Evolutionary conservation across 768 basidiomycete genomes (phyloP), one percentile per base, ranked within the genome.

Genomic region (Suillus hirtellus): DNA sequence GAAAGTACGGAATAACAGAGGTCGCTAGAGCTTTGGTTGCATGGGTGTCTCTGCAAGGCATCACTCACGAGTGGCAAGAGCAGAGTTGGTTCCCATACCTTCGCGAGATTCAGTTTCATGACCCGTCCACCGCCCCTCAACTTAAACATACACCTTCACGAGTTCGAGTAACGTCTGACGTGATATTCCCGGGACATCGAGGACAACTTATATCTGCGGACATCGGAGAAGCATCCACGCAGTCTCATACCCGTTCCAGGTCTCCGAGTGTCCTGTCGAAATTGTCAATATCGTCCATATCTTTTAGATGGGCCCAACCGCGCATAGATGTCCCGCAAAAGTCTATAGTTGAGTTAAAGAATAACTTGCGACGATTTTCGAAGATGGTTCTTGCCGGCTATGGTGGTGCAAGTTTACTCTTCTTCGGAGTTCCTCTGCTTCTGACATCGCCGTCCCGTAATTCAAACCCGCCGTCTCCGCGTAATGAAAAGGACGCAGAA

Each of bases 311-410:
- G 69, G 75, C 50, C 46, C 73, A 75, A 12, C 19, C 15, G 0
- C 67, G 60, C n/a, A 60, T 65, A n/a, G 74, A 71, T 40, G 66
- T 68, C n/a, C 68, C 38, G 44, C 68, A 64, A 15, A 75, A 66
- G 62, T 68, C 74, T 75, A 82, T 64, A 65, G 73, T 78, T 1
- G 86, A 89, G 55, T 78, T 92, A 62, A 89, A 89, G 70, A 72
- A 81, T 21, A 90, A 89, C 12, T 75, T 94, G n/a, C 84, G 91
- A 31, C 83, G 93, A 12, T 80, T 92, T 44, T 92, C 90, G 15
- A 92, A 93, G 73, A 85, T 95, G 77, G 89, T 90, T 2, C 79
- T 95, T 8, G 92, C 90, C 1, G 90, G 92, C 3, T 94, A 95
- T 67, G 93, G 92, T 15, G 93, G 93, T 1, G 88, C 92, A 1